Evolutionary conservation across 2,329 filamentous ascomycete species (phyloP), one percentile per base, ranked within the genome.

Genomic region (Capronia epimyces): DNA sequence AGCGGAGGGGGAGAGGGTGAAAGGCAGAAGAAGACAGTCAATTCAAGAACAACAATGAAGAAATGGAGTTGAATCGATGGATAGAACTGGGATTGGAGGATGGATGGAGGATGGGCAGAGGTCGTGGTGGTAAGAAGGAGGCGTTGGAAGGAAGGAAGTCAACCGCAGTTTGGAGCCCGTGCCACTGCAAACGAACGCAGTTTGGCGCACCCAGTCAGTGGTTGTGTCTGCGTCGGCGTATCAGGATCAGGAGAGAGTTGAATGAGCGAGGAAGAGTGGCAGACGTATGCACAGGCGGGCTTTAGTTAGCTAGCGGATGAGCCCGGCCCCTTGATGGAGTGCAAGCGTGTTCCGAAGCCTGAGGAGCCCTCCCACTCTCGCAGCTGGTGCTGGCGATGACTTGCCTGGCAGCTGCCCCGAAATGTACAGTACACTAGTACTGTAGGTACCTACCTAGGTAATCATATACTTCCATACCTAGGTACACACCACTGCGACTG

Each of bases 101-200:
- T 37, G 39, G 39, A 42, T 4, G 13, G 39, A 25, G 20, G 39
- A 47, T 20, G 43, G 39, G 32, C 18, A 44, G 39, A 18, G 48
- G 36, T 53, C 42, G 31, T 48, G 31, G 37, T 39, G 51, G 48
- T 42, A 42, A 32, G 46, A 56, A 46, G 53, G 44, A 50, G 50
- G 18, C 6, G 34, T 37, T 7, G n/a, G 3, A 37, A 44, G 39
- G 43, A 47, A 25, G 46, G 46, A 50, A 52, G 42, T 40, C 34
- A 49, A 49, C n/a, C 32, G 39, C 37, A 34, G 46, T 22, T 15
- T 21, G 43, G 20, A 37, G 39, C 22, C 9, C 7, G 39, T n/a
- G 39, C 21, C 20, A 16, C 20, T 22, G 36, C 18, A 22, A 22
- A 7, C n/a, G n/a, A 40, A 6, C 7, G 18, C 36, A 40, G 36